Conservation (phyloP, 2,329 filamentous ascomycete genomes). For the Thielaviopsis cerberus region DNA sequence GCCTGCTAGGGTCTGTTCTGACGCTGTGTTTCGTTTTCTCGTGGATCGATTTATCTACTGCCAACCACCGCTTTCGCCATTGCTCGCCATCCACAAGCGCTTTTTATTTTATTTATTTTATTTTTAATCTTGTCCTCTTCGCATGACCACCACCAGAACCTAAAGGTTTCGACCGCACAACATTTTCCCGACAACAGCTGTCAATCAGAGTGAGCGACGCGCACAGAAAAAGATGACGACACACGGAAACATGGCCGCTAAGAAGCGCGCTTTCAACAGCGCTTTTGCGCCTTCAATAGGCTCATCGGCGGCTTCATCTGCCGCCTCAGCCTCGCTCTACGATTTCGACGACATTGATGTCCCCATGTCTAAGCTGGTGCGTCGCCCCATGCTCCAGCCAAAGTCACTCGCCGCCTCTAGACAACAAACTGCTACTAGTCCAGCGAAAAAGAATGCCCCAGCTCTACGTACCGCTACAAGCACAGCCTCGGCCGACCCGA, state of each 20-base stretch:
- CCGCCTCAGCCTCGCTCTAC: conserved; percentile 9
- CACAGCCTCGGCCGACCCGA: conserved; percentile 13
- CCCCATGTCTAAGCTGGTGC: neutral
- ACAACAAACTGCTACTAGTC: neutral
- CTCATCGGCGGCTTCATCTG: conserved; percentile 1
- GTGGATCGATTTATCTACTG: neutral
- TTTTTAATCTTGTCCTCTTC: neutral
- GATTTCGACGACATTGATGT: conserved; percentile 11
- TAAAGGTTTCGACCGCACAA: neutral
- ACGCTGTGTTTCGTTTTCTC: neutral
- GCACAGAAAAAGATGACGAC: conserved; percentile 4
- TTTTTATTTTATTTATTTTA: neutral
- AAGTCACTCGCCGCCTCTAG: conserved; percentile 5
- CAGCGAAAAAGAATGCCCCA: neutral
- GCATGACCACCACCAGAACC: neutral
- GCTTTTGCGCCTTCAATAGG: conserved; percentile 11
- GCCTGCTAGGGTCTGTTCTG: neutral
- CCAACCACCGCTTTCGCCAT: neutral
- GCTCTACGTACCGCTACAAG: neutral
- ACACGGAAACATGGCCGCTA: conserved; percentile 12
- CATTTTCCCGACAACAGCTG: neutral
- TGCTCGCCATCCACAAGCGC: neutral
- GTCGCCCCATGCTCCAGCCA: conserved; percentile 4
- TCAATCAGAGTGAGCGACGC: neutral
- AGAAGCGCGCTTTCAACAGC: conserved; percentile 11